Evolutionary conservation across 176 grass and related monocot species (phyloP), one percentile per base, ranked within the genome.

Genomic region (Oryza nivara): DNA sequence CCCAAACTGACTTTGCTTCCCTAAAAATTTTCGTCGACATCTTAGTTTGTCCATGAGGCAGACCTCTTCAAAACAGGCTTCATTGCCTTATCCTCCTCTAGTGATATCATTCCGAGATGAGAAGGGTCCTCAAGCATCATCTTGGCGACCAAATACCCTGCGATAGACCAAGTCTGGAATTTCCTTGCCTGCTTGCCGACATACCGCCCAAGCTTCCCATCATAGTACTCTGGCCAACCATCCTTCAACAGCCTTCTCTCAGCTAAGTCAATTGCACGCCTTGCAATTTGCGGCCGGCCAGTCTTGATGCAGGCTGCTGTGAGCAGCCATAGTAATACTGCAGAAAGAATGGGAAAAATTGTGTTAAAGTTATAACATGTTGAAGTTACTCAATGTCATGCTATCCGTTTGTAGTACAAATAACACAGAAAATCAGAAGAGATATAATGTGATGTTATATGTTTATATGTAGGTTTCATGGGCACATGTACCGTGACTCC

Each of bases 141-240:
- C 84, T 94, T 94, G n/a, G 94, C 92, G 7, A 94, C 94, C 86
- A 97, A 92, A 86, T 97, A 97, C n/a, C 94, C 92, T 0, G 94
- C 88, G 9, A 97, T 94, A 14, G 94, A 94, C 94, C 94, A 97
- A 16, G 94, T 97, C 80, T 97, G 94, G 32, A 88, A 94, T 83
- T 94, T 97, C 68, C 94, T 84, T 1, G 94, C 94, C 60, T 97
- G 94, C 91, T 97, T 97, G 22, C 94, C 94, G 3, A 97, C 15
- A 70, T 92, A 97, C 56, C 92, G 88, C 60, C 94, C 94, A 7
- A 94, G 90, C 60, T 92, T 97, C 8, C 94, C 94, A 35, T 97
- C 94, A n/a, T 97, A 97, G 35, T 97, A 97, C 61, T 97, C 94
- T n/a, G 94, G 94, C 94, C 94, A 97, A 68, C 90, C 89, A 76